Percentiles rank a stretch among this genome's conserved stretches.
These are phyloP conservation scores for Linnemannia elongata DNA, from an alignment of 192 early-diverging fungal genomes.

Conservation along the genomic window DNA sequence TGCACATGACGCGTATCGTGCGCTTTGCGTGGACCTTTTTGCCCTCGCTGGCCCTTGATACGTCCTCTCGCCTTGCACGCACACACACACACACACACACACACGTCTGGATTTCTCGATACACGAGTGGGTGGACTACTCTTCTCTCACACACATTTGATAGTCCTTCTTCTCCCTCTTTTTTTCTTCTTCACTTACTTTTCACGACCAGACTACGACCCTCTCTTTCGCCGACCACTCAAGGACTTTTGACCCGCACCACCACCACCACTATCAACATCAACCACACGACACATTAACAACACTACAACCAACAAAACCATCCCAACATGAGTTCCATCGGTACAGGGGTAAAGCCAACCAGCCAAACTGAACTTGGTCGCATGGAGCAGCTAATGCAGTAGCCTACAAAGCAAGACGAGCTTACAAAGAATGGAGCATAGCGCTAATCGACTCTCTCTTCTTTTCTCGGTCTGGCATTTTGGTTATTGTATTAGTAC, in stretches of 20 bases:
- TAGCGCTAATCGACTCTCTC: neutral
- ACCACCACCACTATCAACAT: neutral
- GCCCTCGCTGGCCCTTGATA: neutral
- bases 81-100: neutral
- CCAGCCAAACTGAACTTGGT: neutral
- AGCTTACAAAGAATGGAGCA: neutral
- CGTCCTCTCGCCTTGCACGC: neutral
- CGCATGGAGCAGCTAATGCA: neutral
- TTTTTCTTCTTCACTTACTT: neutral
- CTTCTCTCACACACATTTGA: neutral
- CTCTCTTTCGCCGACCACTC: neutral
- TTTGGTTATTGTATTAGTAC: constrained; percentile 73
- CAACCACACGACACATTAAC: neutral
- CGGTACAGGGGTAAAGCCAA: constrained; percentile 85
- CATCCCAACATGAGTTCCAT: constrained; percentile 82
- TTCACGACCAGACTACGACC: neutral
- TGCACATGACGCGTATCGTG: constrained; percentile 25
- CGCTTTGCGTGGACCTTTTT: constrained; percentile 6
- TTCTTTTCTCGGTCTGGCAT: constrained; percentile 27
- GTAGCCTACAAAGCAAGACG: neutral
- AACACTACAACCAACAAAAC: neutral
- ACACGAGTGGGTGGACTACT: neutral
- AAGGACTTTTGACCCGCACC: neutral
- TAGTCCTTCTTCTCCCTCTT: neutral
- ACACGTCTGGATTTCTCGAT: neutral